A percentile compares a stretch with the other conserved stretches of the same genome.
Evolutionary conservation across 2,329 filamentous ascomycete genomes (phyloP).

Genomic region (Mycosphaerella sp.): DNA sequence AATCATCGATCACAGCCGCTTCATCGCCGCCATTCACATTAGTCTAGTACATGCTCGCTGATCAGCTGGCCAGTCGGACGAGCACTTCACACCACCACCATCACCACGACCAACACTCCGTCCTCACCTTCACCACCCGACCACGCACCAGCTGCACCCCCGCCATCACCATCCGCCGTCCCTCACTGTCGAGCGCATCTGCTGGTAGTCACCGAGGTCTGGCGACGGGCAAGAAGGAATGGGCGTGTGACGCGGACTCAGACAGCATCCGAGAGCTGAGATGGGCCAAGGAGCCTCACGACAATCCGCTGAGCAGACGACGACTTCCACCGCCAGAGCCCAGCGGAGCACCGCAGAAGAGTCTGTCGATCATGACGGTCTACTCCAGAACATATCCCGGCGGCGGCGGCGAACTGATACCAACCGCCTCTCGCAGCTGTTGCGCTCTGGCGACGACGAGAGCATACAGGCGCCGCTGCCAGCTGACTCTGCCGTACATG

Average conservation of each 20-base stretch:
- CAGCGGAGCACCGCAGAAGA: constrained; percentile 3
- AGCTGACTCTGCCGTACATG: neutral
- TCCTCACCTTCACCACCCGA: neutral
- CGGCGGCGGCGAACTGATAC: constrained; percentile 8
- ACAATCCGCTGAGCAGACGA: constrained; percentile 3
- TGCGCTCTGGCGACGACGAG: constrained; percentile 8
- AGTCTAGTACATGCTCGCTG: neutral
- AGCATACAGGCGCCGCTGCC: constrained; percentile 1
- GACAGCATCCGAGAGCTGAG: constrained; percentile 1
- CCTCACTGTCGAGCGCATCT: neutral
- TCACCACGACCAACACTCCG: neutral
- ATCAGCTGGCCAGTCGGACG: neutral
- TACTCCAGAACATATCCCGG: constrained; percentile 4
- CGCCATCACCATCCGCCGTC: neutral
- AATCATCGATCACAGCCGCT: neutral
- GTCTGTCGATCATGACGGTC: constrained; percentile 7
- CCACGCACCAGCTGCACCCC: neutral
- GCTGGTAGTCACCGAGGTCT: neutral
- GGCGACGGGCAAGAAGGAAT: neutral
- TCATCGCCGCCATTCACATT: too few species aligned
- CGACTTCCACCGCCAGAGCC: neutral
- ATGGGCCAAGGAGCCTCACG: constrained; percentile 11
- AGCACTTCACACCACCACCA: neutral
- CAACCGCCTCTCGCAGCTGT: constrained; percentile 15
- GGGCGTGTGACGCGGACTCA: constrained; percentile 3